phyloP scores from a whole-genome alignment of 2,329 filamentous ascomycete genomes.

The Sporothrix brunneoviolacea region DNA sequence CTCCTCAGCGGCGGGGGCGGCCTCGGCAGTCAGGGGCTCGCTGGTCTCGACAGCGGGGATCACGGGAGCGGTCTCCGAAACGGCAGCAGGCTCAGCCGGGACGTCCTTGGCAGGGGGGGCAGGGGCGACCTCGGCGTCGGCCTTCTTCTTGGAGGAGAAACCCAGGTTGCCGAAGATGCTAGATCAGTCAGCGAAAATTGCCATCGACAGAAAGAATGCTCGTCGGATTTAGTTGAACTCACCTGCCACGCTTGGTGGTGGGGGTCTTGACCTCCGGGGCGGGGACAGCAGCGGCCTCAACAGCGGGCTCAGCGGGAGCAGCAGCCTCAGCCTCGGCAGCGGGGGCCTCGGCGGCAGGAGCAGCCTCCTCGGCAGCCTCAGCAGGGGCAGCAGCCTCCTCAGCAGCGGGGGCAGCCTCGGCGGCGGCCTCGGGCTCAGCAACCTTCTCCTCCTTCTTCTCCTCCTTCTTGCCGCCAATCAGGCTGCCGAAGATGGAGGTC shows the following conservation, averaged over 20 bases:
- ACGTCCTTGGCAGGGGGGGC: constrained; percentile 38
- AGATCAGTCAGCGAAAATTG: no score
- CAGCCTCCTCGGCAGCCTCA: constrained; percentile 21
- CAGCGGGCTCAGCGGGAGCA: constrained; percentile 25
- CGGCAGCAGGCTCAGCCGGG: constrained; percentile 31
- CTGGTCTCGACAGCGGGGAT: constrained; percentile 53
- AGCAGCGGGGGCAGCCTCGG: constrained; percentile 27
- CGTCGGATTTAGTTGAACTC: no score
- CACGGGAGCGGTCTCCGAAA: constrained; percentile 49
- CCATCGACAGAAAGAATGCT: no score
- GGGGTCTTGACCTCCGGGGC: constrained; percentile 31
- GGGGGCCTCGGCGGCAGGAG: constrained; percentile 27
- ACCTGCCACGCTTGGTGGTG: constrained; percentile 39
- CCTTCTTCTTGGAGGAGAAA: constrained; percentile 54
- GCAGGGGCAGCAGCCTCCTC: constrained; percentile 26
- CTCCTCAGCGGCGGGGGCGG: constrained; percentile 40
- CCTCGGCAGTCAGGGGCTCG: constrained; percentile 50
- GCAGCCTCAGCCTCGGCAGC: constrained; percentile 20
- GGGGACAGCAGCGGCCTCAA: constrained; percentile 29
- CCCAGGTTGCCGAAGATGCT: constrained; percentile 51
- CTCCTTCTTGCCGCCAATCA: constrained; percentile 50
- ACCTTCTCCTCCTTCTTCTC: constrained; percentile 35
- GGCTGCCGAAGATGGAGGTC: constrained; percentile 54
- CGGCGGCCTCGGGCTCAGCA: constrained; percentile 15
- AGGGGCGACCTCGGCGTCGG: constrained; percentile 40